phyloP scores from a whole-genome alignment of 768 basidiomycete genomes.

The Suillus subalutaceus region DNA sequence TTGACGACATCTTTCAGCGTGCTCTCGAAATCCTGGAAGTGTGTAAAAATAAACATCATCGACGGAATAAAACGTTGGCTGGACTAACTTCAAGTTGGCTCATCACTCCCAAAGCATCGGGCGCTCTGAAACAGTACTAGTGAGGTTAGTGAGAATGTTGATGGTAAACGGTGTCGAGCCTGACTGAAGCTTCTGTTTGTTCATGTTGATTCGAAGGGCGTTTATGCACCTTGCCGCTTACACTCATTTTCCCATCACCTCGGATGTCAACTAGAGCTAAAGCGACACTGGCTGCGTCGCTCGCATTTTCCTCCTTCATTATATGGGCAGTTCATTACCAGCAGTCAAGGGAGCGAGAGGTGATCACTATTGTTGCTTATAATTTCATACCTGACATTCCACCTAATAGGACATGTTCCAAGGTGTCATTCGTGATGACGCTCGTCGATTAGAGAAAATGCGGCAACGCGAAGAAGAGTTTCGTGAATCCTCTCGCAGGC shows the following conservation, averaged over 20 bases:
- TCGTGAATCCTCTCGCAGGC: constrained; percentile 61
- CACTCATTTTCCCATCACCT: constrained; percentile 7
- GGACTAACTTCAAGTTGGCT: constrained; percentile 42
- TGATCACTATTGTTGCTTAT: constrained; percentile 34
- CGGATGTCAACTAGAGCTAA: constrained; percentile 72
- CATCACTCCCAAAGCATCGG: constrained; percentile 38
- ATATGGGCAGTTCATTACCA: constrained; percentile 92
- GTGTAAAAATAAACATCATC: constrained; percentile 10
- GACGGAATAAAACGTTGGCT: not conserved
- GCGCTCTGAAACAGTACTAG: constrained; percentile 14
- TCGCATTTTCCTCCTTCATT: constrained; percentile 64
- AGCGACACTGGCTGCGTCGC: constrained; percentile 68
- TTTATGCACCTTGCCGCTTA: constrained; percentile 1
- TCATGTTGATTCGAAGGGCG: constrained; percentile 32
- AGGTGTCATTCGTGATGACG: constrained; percentile 89
- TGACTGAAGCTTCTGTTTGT: constrained; percentile 39
- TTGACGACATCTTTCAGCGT: constrained; percentile 81
- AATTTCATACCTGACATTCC: constrained; percentile 6
- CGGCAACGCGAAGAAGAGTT: constrained; percentile 64
- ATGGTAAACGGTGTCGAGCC: constrained; percentile 10
- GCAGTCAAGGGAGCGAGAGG: constrained; percentile 82
- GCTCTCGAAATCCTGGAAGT: constrained; percentile 73
- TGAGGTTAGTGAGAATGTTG: constrained; percentile 10
- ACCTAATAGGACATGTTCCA: constrained; percentile 79
- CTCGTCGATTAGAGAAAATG: constrained; percentile 74